Evolutionary conservation across 2,329 filamentous ascomycete genomes (phyloP).

Genomic region (Paecilomyces formosus): DNA sequence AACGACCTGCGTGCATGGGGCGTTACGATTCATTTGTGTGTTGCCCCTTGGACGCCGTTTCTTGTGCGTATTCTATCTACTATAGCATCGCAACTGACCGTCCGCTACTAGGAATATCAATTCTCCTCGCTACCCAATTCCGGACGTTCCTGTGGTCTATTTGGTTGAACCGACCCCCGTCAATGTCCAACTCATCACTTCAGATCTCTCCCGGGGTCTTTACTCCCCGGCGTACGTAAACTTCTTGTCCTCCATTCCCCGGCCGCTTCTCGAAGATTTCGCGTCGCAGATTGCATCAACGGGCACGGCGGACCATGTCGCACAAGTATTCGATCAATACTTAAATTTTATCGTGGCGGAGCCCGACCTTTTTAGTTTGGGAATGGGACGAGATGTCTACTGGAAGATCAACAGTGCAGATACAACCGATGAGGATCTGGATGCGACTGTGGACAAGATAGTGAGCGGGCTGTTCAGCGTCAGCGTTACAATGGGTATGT

Average conservation of each 20-base stretch:
- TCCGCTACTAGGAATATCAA: slow-evolving; percentile 60
- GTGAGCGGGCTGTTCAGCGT: slow-evolving; percentile 97
- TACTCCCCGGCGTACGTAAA: slow-evolving; percentile 96
- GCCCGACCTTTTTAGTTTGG: slow-evolving; percentile 88
- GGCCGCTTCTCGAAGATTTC: slow-evolving; percentile 89
- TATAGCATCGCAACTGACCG: slow-evolving; percentile 7
- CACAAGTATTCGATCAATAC: slow-evolving; percentile 93
- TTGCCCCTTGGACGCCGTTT: background rate
- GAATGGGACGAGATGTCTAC: slow-evolving; percentile 88
- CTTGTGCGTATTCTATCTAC: slow-evolving; percentile 8
- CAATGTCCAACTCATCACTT: slow-evolving; percentile 77
- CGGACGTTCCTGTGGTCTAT: slow-evolving; percentile 93
- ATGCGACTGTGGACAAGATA: slow-evolving; percentile 78
- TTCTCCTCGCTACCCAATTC: slow-evolving; percentile 77
- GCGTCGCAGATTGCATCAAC: slow-evolving; percentile 77
- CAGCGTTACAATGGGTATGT: slow-evolving; percentile 88
- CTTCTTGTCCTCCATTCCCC: slow-evolving; percentile 87
- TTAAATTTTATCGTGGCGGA: slow-evolving; percentile 96
- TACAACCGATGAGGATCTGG: slow-evolving; percentile 83
- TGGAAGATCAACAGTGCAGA: slow-evolving; percentile 93
- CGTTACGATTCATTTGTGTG: slow-evolving; percentile 91
- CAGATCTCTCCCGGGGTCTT: slow-evolving; percentile 75
- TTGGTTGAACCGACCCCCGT: slow-evolving; percentile 79
- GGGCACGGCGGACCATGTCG: slow-evolving; percentile 79
- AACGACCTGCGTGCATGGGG: slow-evolving; percentile 89